Conservation (phyloP, 352 stramenopile genomes). For the Pythium folliculosum region DNA sequence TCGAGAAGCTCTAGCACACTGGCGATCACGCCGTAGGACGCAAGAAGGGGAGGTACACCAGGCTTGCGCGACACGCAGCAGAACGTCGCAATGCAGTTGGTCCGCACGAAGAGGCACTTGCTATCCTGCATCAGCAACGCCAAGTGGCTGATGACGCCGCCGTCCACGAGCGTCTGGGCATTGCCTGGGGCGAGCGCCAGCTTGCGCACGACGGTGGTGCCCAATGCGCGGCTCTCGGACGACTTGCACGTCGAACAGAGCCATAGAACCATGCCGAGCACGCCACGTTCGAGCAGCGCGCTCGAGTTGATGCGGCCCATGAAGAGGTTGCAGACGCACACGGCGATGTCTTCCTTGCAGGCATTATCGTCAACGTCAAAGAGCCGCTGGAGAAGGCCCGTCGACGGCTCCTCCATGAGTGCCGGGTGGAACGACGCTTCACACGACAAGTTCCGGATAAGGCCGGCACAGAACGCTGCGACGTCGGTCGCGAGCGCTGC, state of each 20-base stretch:
- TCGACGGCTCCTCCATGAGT: slow-evolving; percentile 46
- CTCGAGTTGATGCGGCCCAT: slow-evolving; percentile 66
- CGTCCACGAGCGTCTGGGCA: slow-evolving; percentile 54
- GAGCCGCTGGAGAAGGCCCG: slow-evolving; percentile 44
- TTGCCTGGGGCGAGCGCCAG: slow-evolving; percentile 73
- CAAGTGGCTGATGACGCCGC: slow-evolving; percentile 51
- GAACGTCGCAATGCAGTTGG: slow-evolving; percentile 72
- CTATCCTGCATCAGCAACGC: slow-evolving; percentile 46
- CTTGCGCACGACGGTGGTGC: slow-evolving; percentile 65
- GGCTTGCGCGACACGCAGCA: slow-evolving; percentile 55
- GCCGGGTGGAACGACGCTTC: slow-evolving; percentile 34
- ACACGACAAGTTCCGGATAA: slow-evolving; percentile 63
- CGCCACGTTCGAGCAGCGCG: slow-evolving; percentile 42
- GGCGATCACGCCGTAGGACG: slow-evolving; percentile 57
- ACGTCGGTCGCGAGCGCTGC: slow-evolving; percentile 24
- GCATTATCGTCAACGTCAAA: slow-evolving; percentile 44
- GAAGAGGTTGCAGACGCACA: slow-evolving; percentile 70
- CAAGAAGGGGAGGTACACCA: slow-evolving; percentile 44
- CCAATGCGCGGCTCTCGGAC: slow-evolving; percentile 41
- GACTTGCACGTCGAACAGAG: slow-evolving; percentile 34
- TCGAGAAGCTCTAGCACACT: slow-evolving; percentile 59
- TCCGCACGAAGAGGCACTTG: slow-evolving; percentile 48
- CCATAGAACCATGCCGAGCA: slow-evolving; percentile 61
- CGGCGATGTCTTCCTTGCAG: slow-evolving; percentile 50
- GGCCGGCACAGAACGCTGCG: slow-evolving; percentile 28